Evolutionary conservation across 2,329 filamentous ascomycete species (phyloP).

Genomic region (Ophiostoma pallidulum): DNA sequence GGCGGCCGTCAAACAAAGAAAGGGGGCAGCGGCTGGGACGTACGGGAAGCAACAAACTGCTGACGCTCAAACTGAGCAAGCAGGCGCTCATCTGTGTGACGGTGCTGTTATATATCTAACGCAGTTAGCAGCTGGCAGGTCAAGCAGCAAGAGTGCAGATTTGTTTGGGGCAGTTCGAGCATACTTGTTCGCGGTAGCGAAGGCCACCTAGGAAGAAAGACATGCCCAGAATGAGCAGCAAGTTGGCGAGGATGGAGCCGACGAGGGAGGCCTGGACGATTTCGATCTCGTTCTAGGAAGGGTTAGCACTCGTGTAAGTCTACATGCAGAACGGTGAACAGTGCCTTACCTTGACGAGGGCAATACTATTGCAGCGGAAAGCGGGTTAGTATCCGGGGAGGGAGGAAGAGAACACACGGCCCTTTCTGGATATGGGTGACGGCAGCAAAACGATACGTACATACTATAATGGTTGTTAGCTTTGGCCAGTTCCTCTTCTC

Average conservation of each 20-base stretch:
- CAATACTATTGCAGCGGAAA: too few species aligned
- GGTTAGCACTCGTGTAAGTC: neutral
- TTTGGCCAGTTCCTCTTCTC: too few species aligned
- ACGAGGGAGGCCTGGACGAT: slow-evolving; percentile 70
- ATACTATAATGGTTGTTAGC: slow-evolving; percentile 30
- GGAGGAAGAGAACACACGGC: too few species aligned
- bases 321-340: neutral
- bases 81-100: slow-evolving; percentile 66
- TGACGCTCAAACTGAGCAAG: slow-evolving; percentile 55
- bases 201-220: slow-evolving; percentile 62
- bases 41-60: slow-evolving; percentile 23
- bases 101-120: slow-evolving; percentile 58
- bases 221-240: slow-evolving; percentile 67
- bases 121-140: neutral
- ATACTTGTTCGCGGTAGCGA: slow-evolving; percentile 53
- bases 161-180: neutral
- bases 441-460: neutral
- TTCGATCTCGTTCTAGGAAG: slow-evolving; percentile 50
- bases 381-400: too few species aligned
- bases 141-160: neutral
- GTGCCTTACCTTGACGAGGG: slow-evolving; percentile 14
- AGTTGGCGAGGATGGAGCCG: slow-evolving; percentile 68
- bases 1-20: neutral
- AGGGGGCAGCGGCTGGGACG: neutral
- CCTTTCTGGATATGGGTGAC: too few species aligned